These are phyloP conservation scores for Nitzschia inconspicua DNA, from an alignment of 108 stramenopile species.

Conservation along the genomic window DNA sequence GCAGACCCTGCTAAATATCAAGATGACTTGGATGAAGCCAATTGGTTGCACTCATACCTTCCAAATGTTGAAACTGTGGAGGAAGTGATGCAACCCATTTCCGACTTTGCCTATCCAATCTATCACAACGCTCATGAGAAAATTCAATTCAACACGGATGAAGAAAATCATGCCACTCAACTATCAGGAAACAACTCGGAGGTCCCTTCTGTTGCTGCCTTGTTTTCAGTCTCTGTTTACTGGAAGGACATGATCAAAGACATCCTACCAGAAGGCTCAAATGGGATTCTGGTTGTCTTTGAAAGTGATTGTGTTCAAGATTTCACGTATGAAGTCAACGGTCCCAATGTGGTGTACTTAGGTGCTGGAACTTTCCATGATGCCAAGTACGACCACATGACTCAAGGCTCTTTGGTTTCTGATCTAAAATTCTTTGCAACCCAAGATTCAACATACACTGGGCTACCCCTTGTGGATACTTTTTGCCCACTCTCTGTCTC, in stretches of 20 bases:
- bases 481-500: slow-evolving; percentile 11
- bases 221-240: slow-evolving; percentile 26
- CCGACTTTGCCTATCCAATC: slow-evolving; percentile 21
- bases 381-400: background rate
- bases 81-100: slow-evolving; percentile 21
- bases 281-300: slow-evolving; percentile 49
- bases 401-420: background rate
- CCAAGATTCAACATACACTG: slow-evolving; percentile 5
- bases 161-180: no score
- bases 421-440: background rate
- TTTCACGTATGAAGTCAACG: slow-evolving; percentile 34
- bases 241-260: slow-evolving; percentile 35
- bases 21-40: background rate
- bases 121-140: slow-evolving; percentile 6
- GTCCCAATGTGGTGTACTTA: background rate
- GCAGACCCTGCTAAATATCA: background rate
- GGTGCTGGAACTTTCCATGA: slow-evolving; percentile 8
- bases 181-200: no score
- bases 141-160: background rate
- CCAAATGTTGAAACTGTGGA: slow-evolving; percentile 9
- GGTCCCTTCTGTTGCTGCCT: no score
- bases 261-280: slow-evolving; percentile 42
- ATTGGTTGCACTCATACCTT: background rate
- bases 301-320: slow-evolving; percentile 28
- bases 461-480: background rate